phyloP scores from a whole-genome alignment of 305 asterid species.

The Plantago coronopus region DNA sequence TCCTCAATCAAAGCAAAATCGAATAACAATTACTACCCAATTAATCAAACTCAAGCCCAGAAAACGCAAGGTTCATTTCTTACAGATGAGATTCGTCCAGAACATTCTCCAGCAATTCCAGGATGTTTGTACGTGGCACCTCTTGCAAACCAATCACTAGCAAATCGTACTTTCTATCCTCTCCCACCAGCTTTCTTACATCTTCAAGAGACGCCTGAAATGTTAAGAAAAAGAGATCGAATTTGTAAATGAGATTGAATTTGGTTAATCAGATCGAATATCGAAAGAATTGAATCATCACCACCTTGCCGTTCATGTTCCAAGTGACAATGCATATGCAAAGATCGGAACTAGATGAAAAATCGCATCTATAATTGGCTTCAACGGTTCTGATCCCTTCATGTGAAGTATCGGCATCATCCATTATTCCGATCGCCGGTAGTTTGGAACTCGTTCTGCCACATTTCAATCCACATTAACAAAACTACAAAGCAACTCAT shows the following conservation, averaged over 20 bases:
- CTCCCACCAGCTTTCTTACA: constrained; percentile 42
- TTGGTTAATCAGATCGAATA: too few species aligned
- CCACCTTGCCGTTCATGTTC: constrained; percentile 77
- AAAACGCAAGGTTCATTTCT: too few species aligned
- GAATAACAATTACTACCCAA: too few species aligned
- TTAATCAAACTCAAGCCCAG: too few species aligned
- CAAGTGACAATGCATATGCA: constrained; percentile 64
- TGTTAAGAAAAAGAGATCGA: too few species aligned
- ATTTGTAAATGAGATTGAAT: too few species aligned
- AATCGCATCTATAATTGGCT: constrained; percentile 32
- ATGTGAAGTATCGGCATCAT: constrained; percentile 34
- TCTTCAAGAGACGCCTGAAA: constrained; percentile 44
- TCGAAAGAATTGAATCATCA: too few species aligned
- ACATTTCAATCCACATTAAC: not conserved
- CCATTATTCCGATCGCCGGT: constrained; percentile 23
- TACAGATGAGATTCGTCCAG: constrained; percentile 48
- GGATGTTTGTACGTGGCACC: constrained; percentile 44
- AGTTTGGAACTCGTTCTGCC: constrained; percentile 24
- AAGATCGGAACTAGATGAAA: constrained; percentile 42
- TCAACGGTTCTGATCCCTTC: constrained; percentile 59
- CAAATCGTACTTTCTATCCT: constrained; percentile 45
- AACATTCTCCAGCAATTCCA: constrained; percentile 38
- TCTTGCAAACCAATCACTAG: constrained; percentile 71
- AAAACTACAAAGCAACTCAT: not conserved
- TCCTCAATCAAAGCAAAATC: not conserved